Evolutionary conservation across 1,284 basidiomycete genomes (phyloP).

Genomic region (Ganoderma leucocontextum): DNA sequence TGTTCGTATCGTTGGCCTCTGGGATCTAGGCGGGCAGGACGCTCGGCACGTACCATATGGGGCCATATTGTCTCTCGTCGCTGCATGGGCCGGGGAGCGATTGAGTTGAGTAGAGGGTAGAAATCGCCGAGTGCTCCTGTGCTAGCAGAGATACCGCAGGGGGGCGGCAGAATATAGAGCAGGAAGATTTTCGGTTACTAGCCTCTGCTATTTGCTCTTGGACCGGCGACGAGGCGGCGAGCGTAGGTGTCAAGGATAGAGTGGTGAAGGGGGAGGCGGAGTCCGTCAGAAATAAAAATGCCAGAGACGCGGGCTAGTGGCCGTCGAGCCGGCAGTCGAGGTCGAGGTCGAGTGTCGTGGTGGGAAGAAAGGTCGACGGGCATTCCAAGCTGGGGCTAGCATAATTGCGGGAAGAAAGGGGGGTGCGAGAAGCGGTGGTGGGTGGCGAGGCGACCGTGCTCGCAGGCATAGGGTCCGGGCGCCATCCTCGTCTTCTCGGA

Average conservation of each 20-base stretch:
- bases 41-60: neutral
- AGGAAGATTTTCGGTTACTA: neutral
- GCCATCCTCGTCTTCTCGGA: conserved; percentile 11
- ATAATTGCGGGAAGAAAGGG: conserved; percentile 8
- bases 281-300: neutral
- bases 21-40: neutral
- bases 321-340: neutral
- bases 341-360: neutral
- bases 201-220: neutral
- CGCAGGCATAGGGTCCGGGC: conserved; percentile 19
- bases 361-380: neutral
- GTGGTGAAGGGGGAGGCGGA: neutral
- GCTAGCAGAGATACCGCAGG: neutral
- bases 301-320: neutral
- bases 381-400: neutral
- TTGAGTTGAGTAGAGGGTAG: neutral
- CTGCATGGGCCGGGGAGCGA: neutral
- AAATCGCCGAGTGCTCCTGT: neutral
- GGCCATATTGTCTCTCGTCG: neutral
- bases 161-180: neutral
- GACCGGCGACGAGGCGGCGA: neutral
- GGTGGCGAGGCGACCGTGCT: conserved; percentile 10
- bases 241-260: conserved; percentile 1
- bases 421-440: conserved; percentile 10
- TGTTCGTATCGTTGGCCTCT: neutral